These are phyloP conservation scores for Cytospora chrysosperma DNA, from an alignment of 2,329 filamentous ascomycete genomes.

Conservation along the genomic window DNA sequence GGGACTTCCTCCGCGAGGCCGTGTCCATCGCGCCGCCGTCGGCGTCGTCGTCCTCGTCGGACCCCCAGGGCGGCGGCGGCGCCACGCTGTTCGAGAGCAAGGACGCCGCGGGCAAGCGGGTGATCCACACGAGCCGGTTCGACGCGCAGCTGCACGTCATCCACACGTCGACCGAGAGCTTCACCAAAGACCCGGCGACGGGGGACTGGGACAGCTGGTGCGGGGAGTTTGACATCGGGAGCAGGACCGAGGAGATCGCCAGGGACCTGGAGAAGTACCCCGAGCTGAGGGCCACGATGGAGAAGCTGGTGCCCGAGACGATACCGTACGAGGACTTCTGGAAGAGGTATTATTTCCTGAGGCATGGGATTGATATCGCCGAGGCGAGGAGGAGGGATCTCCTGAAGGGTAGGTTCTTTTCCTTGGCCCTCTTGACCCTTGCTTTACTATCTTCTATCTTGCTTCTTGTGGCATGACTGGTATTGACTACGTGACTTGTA, in stretches of 20 bases:
- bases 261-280: constrained; percentile 81
- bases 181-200: constrained; percentile 76
- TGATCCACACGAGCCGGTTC: constrained; percentile 91
- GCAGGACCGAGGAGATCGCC: constrained; percentile 81
- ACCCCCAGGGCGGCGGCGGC: constrained; percentile 33
- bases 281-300: constrained; percentile 86
- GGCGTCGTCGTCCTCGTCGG: constrained; percentile 38
- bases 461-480: not conserved
- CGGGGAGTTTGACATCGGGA: constrained; percentile 73
- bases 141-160: constrained; percentile 96
- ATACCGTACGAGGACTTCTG: constrained; percentile 91
- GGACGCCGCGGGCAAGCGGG: constrained; percentile 82
- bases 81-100: constrained; percentile 89
- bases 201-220: constrained; percentile 74
- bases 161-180: constrained; percentile 79
- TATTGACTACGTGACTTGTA: constrained; percentile 39
- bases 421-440: constrained; percentile 3
- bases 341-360: constrained; percentile 92
- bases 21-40: constrained; percentile 80
- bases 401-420: constrained; percentile 69
- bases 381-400: constrained; percentile 86
- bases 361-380: constrained; percentile 89
- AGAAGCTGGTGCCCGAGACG: constrained; percentile 88
- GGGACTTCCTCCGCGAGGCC: constrained; percentile 86
- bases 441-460: constrained; percentile 19